Conservation (phyloP, 768 basidiomycete species). For the Strobilomyces dryophilus region DNA sequence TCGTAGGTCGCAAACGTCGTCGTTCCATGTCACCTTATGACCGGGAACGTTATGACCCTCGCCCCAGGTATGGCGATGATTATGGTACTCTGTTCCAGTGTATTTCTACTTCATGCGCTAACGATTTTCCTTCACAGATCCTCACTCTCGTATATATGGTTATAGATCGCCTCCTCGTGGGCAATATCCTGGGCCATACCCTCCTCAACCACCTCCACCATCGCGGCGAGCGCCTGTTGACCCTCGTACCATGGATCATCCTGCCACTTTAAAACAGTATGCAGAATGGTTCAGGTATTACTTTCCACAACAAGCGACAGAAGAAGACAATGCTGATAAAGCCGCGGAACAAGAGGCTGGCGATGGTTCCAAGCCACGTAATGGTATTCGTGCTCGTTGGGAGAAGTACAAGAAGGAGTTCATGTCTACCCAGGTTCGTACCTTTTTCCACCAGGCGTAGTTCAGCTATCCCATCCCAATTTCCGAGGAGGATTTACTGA, state of each 20-base stretch:
- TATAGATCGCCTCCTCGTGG: conserved; percentile 63
- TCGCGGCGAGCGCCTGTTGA: conserved; percentile 66
- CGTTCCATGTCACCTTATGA: conserved; percentile 74
- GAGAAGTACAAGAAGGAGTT: conserved; percentile 95
- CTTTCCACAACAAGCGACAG: conserved; percentile 69
- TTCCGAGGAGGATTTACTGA: conserved; percentile 18
- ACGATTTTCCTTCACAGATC: conserved; percentile 39
- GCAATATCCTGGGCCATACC: conserved; percentile 40
- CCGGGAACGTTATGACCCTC: conserved; percentile 76
- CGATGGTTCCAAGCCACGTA: conserved; percentile 77
- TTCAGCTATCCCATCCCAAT: conserved; percentile 13
- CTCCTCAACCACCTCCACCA: conserved; percentile 39
- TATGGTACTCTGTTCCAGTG: conserved; percentile 51
- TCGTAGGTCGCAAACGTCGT: conserved; percentile 68
- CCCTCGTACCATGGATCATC: conserved; percentile 78
- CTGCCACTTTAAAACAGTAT: conserved; percentile 77
- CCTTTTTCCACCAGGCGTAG: conserved; percentile 12
- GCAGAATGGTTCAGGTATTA: conserved; percentile 84
- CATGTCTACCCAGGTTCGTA: conserved; percentile 77
- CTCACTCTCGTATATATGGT: conserved; percentile 60
- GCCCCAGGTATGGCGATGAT: conserved; percentile 78
- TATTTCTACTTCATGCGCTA: background rate
- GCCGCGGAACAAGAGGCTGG: conserved; percentile 80
- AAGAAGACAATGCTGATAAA: conserved; percentile 83
- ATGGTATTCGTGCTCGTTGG: conserved; percentile 80